A percentile compares a stretch with the other conserved stretches of the same genome.
These are phyloP conservation scores for Arabidopsis suecica DNA, from an alignment of 345 rosid species.

Conservation along the genomic window DNA sequence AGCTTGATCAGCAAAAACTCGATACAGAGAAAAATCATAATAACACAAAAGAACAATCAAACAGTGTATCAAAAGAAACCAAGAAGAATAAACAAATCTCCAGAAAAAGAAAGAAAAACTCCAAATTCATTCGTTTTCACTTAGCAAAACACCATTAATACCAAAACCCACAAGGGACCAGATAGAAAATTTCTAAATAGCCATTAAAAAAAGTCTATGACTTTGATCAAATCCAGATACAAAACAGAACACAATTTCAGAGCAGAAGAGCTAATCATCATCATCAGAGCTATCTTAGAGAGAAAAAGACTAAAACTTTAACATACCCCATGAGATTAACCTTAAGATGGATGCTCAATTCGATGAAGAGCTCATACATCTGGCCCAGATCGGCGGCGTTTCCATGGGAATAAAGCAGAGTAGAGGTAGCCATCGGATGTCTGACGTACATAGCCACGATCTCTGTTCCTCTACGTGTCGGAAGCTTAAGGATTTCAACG, in stretches of 20 bases:
- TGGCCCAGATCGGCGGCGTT: conserved; percentile 99
- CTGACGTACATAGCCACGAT: conserved; percentile 81
- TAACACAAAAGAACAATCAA: conserved; percentile 21
- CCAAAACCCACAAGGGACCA: background rate
- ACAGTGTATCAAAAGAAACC: conserved; percentile 8
- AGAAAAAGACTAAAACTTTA: conserved; percentile 20
- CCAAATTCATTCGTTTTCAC: background rate
- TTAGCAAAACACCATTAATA: background rate
- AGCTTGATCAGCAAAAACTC: conserved; percentile 4
- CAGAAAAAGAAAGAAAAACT: background rate
- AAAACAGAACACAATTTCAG: conserved; percentile 16
- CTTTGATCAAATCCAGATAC: conserved; percentile 25
- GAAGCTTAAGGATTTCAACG: conserved; percentile 79
- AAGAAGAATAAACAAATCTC: background rate
- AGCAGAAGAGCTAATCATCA: background rate
- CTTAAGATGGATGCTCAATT: conserved; percentile 84
- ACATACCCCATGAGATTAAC: conserved; percentile 97
- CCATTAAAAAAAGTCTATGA: background rate
- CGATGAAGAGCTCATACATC: conserved; percentile 99
- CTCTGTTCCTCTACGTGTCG: conserved; percentile 82
- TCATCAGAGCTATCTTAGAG: background rate
- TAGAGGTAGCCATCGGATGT: conserved; percentile 88
- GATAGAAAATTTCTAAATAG: background rate
- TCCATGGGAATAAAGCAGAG: conserved; percentile 95
- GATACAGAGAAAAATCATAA: conserved; percentile 3